These are phyloP conservation scores for Xylaria digitata DNA, from an alignment of 2,329 filamentous ascomycete genomes.

Conservation along the genomic window DNA sequence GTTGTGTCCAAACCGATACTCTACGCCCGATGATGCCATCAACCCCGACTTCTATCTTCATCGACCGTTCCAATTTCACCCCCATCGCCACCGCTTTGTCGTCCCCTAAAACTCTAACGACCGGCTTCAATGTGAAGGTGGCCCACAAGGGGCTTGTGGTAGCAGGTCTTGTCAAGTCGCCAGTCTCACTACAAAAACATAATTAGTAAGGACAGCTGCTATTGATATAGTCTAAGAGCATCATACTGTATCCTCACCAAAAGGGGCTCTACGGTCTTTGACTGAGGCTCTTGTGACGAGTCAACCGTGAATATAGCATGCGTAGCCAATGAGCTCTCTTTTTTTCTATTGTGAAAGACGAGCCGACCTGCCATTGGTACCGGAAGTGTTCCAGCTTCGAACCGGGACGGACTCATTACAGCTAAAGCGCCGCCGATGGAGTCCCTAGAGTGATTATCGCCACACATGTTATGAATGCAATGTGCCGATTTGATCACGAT, in stretches of 20 bases:
- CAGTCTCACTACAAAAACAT: conserved; percentile 50
- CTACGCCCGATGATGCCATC: conserved; percentile 62
- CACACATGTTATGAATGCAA: conserved; percentile 55
- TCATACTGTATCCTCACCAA: conserved; percentile 59
- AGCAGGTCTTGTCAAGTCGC: conserved; percentile 56
- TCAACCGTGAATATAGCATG: conserved; percentile 56
- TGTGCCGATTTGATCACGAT: not conserved
- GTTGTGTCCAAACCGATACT: conserved; percentile 55
- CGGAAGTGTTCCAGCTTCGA: conserved; percentile 24
- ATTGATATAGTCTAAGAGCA: not conserved
- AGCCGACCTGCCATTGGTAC: conserved; percentile 46
- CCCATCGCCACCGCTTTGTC: conserved; percentile 46
- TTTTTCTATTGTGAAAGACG: conserved; percentile 57
- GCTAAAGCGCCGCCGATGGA: conserved; percentile 60
- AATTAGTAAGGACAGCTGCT: conserved; percentile 23
- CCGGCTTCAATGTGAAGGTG: conserved; percentile 50
- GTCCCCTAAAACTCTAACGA: conserved; percentile 10
- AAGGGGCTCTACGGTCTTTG: conserved; percentile 45
- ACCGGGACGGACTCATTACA: conserved; percentile 53
- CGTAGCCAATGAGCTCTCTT: conserved; percentile 50
- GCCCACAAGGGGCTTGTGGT: conserved; percentile 58
- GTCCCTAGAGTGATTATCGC: conserved; percentile 53
- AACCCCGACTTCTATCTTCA: conserved; percentile 58
- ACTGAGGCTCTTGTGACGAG: conserved; percentile 35
- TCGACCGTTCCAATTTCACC: conserved; percentile 52